phyloP scores from a whole-genome alignment of 345 rosid species.

The Populus deltoides region DNA sequence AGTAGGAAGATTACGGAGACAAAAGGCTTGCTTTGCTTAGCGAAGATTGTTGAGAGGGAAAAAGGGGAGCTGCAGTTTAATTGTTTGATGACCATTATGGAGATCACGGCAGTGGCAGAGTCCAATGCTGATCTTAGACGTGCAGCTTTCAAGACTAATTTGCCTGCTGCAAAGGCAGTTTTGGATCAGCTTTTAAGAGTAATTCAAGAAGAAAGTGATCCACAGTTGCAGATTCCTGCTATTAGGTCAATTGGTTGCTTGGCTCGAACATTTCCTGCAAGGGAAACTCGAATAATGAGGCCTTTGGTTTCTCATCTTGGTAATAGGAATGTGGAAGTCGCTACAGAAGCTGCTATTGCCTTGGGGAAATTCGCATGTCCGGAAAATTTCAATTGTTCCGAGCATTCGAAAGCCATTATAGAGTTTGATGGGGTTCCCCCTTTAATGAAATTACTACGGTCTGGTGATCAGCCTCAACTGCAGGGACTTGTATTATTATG shows the following conservation, averaged over 20 bases:
- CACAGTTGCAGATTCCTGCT: conserved; percentile 37
- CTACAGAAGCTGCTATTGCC: conserved; percentile 50
- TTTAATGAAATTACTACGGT: conserved; percentile 38
- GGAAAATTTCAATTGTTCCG: conserved; percentile 47
- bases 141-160: conserved; percentile 53
- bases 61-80: conserved; percentile 48
- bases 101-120: conserved; percentile 50
- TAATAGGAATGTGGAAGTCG: conserved; percentile 29
- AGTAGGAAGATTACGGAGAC: conserved; percentile 54
- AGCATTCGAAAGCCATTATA: conserved; percentile 55
- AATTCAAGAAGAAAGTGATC: conserved; percentile 36
- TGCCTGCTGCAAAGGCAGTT: conserved; percentile 59
- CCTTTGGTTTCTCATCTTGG: conserved; percentile 46
- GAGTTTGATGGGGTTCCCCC: conserved; percentile 50
- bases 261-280: conserved; percentile 58
- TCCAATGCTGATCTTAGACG: conserved; percentile 48
- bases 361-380: conserved; percentile 52
- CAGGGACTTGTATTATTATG: conserved; percentile 45
- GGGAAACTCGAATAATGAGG: conserved; percentile 44
- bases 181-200: conserved; percentile 56
- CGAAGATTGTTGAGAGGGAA: conserved; percentile 43
- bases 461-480: conserved; percentile 33
- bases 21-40: conserved; percentile 55
- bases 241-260: conserved; percentile 50
- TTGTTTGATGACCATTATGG: conserved; percentile 50